phyloP scores from a whole-genome alignment of 164 flowering plant species.

The Macadamia integrifolia region DNA sequence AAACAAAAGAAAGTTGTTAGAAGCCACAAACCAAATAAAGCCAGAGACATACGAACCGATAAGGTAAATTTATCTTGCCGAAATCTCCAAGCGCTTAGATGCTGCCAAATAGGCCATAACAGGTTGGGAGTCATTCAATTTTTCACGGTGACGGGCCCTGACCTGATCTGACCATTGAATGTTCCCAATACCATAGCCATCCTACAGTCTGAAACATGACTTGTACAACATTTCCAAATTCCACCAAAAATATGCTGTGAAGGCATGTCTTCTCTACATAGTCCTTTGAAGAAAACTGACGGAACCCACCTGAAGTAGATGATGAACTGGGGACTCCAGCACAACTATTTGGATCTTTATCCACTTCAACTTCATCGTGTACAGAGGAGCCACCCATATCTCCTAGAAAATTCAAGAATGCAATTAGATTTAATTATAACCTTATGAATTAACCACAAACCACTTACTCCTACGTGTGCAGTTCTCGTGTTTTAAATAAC shows the following conservation, averaged over 20 bases:
- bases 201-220: constrained; percentile 64
- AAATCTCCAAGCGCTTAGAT: constrained; percentile 58
- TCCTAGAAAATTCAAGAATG: constrained; percentile 36
- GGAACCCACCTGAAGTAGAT: constrained; percentile 99
- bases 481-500: background rate
- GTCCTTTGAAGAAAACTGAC: constrained; percentile 88
- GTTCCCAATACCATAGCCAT: constrained; percentile 80
- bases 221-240: constrained; percentile 46
- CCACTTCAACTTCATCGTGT: constrained; percentile 60
- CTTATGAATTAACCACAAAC: background rate
- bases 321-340: constrained; percentile 72
- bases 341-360: constrained; percentile 36
- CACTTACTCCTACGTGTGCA: background rate
- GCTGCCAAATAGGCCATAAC: constrained; percentile 50
- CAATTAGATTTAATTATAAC: background rate
- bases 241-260: constrained; percentile 63
- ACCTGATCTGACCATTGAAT: constrained; percentile 52
- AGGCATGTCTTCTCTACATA: constrained; percentile 78
- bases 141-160: constrained; percentile 54
- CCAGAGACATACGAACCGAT: constrained; percentile 93
- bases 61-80: constrained; percentile 40
- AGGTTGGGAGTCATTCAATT: constrained; percentile 68
- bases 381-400: constrained; percentile 69
- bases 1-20: constrained; percentile 46
- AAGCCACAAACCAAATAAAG: constrained; percentile 45